Evolutionary conservation across 1,284 basidiomycete species (phyloP).

Genomic region (Caloboletus inedulis): DNA sequence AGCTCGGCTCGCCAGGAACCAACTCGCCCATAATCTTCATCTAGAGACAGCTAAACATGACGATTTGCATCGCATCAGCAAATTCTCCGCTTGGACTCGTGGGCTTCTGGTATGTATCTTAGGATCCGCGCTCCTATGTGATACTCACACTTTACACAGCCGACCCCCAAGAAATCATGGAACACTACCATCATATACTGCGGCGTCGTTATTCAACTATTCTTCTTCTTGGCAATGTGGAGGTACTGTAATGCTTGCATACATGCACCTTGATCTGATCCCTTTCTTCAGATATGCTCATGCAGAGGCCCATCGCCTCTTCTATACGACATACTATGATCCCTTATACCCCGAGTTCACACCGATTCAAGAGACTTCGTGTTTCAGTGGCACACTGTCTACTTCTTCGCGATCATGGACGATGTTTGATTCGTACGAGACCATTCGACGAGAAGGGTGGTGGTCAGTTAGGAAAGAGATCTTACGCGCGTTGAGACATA

Average conservation of each 20-base stretch:
- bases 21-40: slow-evolving; percentile 43
- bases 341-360: slow-evolving; percentile 69
- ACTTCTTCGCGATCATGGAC: slow-evolving; percentile 29
- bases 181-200: slow-evolving; percentile 24
- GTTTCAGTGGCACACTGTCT: slow-evolving; percentile 21
- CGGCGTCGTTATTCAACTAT: slow-evolving; percentile 31
- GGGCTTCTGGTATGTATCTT: slow-evolving; percentile 21
- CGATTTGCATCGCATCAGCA: slow-evolving; percentile 12
- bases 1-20: slow-evolving; percentile 48
- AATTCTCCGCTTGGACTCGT: slow-evolving; percentile 12
- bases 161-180: slow-evolving; percentile 21
- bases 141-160: slow-evolving; percentile 18
- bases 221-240: slow-evolving; percentile 37
- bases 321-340: slow-evolving; percentile 65
- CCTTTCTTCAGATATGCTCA: slow-evolving; percentile 37
- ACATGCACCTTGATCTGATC: slow-evolving; percentile 2
- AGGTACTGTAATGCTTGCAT: slow-evolving; percentile 25
- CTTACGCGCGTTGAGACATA: slow-evolving; percentile 21
- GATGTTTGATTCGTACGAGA: slow-evolving; percentile 30
- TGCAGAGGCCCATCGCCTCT: slow-evolving; percentile 42
- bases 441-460: slow-evolving; percentile 31
- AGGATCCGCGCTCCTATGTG: background rate
- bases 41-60: slow-evolving; percentile 27
- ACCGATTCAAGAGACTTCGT: slow-evolving; percentile 23
- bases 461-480: slow-evolving; percentile 25